A percentile compares a stretch with the other conserved stretches of the same genome.
Evolutionary conservation across 2,329 filamentous ascomycete genomes (phyloP).

Genomic region (Ascomycota sp.): DNA sequence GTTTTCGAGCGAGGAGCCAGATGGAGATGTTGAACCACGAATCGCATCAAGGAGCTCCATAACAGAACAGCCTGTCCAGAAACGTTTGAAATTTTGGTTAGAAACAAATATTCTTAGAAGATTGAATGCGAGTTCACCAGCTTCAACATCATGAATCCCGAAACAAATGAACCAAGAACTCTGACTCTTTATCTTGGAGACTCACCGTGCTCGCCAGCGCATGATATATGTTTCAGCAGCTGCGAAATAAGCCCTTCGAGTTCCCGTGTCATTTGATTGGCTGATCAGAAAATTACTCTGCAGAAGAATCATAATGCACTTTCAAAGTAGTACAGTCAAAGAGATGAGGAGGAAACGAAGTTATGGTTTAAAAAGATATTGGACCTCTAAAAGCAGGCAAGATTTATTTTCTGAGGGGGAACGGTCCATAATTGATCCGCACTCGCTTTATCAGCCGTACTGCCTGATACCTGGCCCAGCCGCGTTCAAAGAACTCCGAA

Average conservation of each 20-base stretch:
- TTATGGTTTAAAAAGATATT: not conserved
- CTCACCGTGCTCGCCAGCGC: conserved; percentile 17
- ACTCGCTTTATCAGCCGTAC: too few relatives aligned
- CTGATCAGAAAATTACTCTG: too few relatives aligned
- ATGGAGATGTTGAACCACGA: conserved; percentile 6
- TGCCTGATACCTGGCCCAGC: too few relatives aligned
- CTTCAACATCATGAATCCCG: conserved; percentile 1
- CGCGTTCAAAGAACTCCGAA: too few relatives aligned
- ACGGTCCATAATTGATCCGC: too few relatives aligned
- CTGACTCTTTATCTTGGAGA: conserved; percentile 1
- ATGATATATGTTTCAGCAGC: conserved; percentile 16
- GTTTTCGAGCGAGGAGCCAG: conserved; percentile 3
- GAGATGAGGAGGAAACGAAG: not conserved
- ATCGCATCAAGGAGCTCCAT: conserved; percentile 13
- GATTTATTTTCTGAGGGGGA: too few relatives aligned
- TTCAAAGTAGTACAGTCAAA: too few relatives aligned
- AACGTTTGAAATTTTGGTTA: too few relatives aligned
- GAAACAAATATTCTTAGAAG: not conserved
- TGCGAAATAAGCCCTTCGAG: conserved; percentile 17
- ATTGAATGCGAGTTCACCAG: too few relatives aligned
- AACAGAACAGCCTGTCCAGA: conserved; percentile 11
- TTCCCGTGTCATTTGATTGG: conserved; percentile 13
- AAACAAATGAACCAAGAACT: not conserved
- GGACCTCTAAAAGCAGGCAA: too few relatives aligned
- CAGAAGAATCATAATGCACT: too few relatives aligned